Conservation (phyloP, 2,329 filamentous ascomycete species). For the Purpureocillium lavendulum region DNA sequence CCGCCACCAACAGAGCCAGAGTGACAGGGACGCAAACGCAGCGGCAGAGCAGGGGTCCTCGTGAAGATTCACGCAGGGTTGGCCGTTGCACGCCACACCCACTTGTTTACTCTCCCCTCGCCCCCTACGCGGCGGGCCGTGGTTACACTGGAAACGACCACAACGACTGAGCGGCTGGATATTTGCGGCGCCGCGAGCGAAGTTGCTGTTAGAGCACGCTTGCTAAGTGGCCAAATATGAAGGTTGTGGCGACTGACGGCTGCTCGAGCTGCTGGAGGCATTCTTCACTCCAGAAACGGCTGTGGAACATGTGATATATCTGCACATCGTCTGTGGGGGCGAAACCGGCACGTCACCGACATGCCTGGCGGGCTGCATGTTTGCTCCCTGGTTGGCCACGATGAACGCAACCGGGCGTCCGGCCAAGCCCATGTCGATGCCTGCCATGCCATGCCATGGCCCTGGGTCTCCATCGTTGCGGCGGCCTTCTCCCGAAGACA, state of each 20-base stretch:
- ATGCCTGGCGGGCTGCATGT: too few relatives aligned
- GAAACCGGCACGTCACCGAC: too few relatives aligned
- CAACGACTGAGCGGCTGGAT: neutral
- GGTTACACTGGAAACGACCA: neutral
- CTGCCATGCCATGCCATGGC: too few relatives aligned
- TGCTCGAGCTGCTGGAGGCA: too few relatives aligned
- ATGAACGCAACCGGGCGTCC: too few relatives aligned
- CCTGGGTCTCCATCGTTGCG: too few relatives aligned
- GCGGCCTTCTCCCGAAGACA: neutral
- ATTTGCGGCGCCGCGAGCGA: neutral
- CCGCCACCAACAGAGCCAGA: neutral
- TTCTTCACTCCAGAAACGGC: too few relatives aligned
- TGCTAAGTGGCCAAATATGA: neutral
- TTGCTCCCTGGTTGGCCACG: too few relatives aligned
- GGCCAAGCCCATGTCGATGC: too few relatives aligned
- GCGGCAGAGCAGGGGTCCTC: neutral
- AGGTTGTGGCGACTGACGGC: too few relatives aligned
- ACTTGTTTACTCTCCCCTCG: conserved; percentile 1
- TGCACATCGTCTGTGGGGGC: too few relatives aligned
- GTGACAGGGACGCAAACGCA: neutral
- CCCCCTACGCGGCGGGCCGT: neutral
- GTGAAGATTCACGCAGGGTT: neutral
- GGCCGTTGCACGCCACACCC: neutral
- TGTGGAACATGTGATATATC: too few relatives aligned
- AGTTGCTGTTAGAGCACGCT: neutral